Evolutionary conservation across 1,284 basidiomycete genomes (phyloP).

Genomic region (Exobasidium cylindrosporum): DNA sequence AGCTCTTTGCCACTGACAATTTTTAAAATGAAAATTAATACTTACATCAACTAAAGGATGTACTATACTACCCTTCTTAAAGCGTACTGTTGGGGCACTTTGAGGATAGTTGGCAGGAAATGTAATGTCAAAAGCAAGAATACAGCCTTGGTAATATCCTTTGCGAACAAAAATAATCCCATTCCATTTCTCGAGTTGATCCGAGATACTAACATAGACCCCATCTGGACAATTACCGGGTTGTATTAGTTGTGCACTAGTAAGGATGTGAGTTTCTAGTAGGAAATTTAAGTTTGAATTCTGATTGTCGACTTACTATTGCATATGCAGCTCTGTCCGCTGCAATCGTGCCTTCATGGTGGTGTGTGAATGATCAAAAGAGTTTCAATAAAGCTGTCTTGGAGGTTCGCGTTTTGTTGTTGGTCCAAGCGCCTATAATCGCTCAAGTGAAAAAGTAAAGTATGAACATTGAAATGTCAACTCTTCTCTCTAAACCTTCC

Average conservation of each 20-base stretch:
- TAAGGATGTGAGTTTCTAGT: background rate
- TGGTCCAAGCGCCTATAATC: no score
- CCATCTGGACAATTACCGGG: slow-evolving; percentile 30
- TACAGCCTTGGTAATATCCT: slow-evolving; percentile 32
- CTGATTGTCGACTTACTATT: background rate
- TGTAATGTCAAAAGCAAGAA: slow-evolving; percentile 43
- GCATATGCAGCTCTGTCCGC: background rate
- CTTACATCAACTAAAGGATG: slow-evolving; percentile 36
- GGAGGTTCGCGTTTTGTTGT: no score
- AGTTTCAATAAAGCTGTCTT: background rate
- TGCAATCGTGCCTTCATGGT: background rate
- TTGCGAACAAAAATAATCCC: slow-evolving; percentile 32
- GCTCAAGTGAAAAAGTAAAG: no score
- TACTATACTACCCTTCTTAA: slow-evolving; percentile 27
- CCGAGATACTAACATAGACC: slow-evolving; percentile 31
- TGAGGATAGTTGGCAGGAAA: slow-evolving; percentile 27
- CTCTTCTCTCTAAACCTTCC: no score
- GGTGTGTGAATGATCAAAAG: background rate
- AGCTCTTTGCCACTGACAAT: background rate
- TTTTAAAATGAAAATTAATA: background rate
- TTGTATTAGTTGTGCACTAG: slow-evolving; percentile 24
- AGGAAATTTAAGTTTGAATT: background rate
- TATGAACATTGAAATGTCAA: no score
- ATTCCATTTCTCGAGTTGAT: slow-evolving; percentile 30
- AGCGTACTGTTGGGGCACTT: slow-evolving; percentile 31